phyloP scores from a whole-genome alignment of 306 rosid species.

The Cicer bijugum region DNA sequence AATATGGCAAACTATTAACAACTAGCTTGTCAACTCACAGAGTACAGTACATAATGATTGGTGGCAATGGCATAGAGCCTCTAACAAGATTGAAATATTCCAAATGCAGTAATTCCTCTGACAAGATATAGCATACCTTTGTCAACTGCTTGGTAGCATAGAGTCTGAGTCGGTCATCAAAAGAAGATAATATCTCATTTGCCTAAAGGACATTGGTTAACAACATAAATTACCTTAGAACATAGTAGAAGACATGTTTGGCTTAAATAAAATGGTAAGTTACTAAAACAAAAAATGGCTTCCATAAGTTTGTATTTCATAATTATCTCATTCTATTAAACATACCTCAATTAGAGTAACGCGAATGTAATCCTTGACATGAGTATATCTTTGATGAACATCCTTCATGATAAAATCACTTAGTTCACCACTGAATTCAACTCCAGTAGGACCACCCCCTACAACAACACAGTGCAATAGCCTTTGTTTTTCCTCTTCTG shows the following conservation, averaged over 20 bases:
- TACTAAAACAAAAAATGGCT: conserved; percentile 3
- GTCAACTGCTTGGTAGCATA: conserved; percentile 89
- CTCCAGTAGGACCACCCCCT: conserved; percentile 99
- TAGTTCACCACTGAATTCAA: conserved; percentile 97
- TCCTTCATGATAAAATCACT: conserved; percentile 89
- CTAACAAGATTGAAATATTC: background rate
- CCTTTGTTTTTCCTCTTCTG: conserved; percentile 74
- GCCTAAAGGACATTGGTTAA: conserved; percentile 64
- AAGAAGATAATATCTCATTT: conserved; percentile 88
- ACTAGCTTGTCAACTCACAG: background rate
- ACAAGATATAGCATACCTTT: conserved; percentile 62
- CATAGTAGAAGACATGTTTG: conserved; percentile 13
- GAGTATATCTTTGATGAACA: conserved; percentile 82
- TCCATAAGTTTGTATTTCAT: conserved; percentile 12
- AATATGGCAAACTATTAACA: conserved; percentile 22
- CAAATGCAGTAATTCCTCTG: conserved; percentile 7
- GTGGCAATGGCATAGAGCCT: too few species aligned
- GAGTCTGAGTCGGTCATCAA: conserved; percentile 79
- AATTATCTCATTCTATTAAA: conserved; percentile 6
- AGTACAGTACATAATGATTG: too few species aligned
- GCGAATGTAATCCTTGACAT: conserved; percentile 82
- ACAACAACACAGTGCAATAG: conserved; percentile 96
- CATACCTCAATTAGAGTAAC: conserved; percentile 95
- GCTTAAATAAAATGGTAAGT: conserved; percentile 7
- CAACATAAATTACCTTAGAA: conserved; percentile 20